A percentile compares a stretch with the other conserved stretches of the same genome.
phyloP scores from a whole-genome alignment of 345 rosid species.

The Eucalyptus tenuipes region DNA sequence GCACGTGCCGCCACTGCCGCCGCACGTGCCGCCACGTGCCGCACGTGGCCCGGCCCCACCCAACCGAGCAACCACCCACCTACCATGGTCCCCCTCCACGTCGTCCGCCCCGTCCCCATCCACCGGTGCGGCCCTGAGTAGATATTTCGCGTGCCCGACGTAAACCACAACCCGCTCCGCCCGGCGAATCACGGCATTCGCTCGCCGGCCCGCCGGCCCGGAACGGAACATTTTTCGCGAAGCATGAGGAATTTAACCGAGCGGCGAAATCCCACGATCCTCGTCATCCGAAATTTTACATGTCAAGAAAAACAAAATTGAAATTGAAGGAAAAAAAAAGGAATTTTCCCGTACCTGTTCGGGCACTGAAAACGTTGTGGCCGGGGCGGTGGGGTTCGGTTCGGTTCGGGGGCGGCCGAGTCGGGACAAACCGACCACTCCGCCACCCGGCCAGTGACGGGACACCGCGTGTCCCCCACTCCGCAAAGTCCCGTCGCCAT shows the following conservation, averaged over 20 bases:
- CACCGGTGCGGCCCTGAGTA: neutral
- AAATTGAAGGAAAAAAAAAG: neutral
- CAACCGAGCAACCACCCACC: neutral
- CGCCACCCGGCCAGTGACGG: neutral
- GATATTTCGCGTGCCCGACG: neutral
- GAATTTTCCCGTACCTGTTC: neutral
- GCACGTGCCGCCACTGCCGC: neutral
- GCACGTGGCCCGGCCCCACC: neutral
- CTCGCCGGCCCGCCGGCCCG: neutral
- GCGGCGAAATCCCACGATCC: neutral
- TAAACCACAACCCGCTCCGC: neutral
- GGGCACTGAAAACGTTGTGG: neutral
- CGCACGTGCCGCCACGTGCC: neutral
- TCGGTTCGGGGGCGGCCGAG: neutral
- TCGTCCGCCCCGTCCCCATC: neutral
- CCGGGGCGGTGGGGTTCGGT: neutral
- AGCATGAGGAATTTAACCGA: neutral
- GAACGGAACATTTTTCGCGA: neutral
- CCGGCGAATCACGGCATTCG: too few relatives aligned
- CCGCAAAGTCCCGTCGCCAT: neutral
- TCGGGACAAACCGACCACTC: conserved; percentile 18
- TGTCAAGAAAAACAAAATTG: neutral
- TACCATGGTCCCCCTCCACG: neutral
- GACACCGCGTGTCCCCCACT: conserved; percentile 7
- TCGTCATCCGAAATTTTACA: neutral